Evolutionary conservation across 495 filamentous ascomycete species (phyloP).

Genomic region (Chlorociboria aeruginascens): DNA sequence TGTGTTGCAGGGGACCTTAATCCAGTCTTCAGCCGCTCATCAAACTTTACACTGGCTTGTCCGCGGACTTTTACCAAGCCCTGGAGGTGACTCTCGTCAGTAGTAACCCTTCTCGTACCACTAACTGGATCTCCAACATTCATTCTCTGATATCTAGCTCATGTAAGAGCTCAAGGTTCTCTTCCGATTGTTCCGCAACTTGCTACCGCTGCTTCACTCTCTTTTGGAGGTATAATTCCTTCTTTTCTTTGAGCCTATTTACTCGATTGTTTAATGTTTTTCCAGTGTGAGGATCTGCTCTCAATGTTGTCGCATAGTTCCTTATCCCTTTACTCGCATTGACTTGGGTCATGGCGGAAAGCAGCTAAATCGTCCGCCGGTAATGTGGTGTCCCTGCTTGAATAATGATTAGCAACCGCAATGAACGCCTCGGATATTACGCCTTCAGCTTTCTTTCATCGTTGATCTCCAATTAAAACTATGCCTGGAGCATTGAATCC

Average conservation of each 20-base stretch:
- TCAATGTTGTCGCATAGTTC: not conserved
- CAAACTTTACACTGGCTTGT: not conserved
- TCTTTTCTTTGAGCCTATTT: conserved; percentile 1
- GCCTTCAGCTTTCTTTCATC: too few relatives aligned
- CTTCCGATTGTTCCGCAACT: not conserved
- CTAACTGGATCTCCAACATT: conserved; percentile 1
- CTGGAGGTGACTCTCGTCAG: conserved; percentile 1
- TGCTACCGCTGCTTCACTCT: not conserved
- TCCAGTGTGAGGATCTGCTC: not conserved
- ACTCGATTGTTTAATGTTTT: not conserved
- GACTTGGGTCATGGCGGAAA: not conserved
- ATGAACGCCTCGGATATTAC: too few relatives aligned
- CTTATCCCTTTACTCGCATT: not conserved
- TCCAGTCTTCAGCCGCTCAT: not conserved
- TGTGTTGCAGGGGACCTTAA: not conserved
- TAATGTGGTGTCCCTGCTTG: too few relatives aligned
- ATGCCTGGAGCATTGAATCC: too few relatives aligned
- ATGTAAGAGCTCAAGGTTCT: not conserved
- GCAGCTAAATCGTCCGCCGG: too few relatives aligned
- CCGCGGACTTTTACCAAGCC: conserved; percentile 2
- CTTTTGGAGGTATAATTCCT: conserved; percentile 1
- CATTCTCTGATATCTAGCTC: conserved; percentile 1
- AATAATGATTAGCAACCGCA: too few relatives aligned
- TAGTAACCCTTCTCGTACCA: conserved; percentile 2
- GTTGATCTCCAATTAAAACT: too few relatives aligned